Conservation (phyloP, 2,329 filamentous ascomycete species). For the Claviceps sp. region DNA sequence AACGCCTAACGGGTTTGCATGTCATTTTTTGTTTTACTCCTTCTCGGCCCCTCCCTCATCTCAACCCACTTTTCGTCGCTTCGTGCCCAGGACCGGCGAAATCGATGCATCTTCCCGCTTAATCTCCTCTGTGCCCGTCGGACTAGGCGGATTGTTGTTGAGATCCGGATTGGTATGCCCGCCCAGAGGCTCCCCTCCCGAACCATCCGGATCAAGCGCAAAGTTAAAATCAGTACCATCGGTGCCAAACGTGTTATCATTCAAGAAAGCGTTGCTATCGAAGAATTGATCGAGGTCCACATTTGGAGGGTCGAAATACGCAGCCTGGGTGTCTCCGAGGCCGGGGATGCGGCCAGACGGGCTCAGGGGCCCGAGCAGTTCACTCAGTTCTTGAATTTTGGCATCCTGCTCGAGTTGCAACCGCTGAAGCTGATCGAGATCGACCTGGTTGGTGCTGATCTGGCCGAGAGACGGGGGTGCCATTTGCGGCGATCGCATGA, state of each 20-base stretch:
- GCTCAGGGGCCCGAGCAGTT: conserved; percentile 64
- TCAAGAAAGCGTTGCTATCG: conserved; percentile 26
- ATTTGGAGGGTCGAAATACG: conserved; percentile 22
- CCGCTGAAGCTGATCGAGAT: conserved; percentile 66
- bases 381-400: conserved; percentile 62
- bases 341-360: conserved; percentile 70
- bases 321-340: conserved; percentile 31
- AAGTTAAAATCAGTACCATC: conserved; percentile 40
- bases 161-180: conserved; percentile 14
- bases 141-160: conserved; percentile 29
- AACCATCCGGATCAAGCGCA: conserved; percentile 26
- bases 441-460: conserved; percentile 55
- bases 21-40: too few relatives aligned
- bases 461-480: conserved; percentile 38
- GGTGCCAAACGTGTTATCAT: conserved; percentile 24
- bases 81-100: conserved; percentile 16
- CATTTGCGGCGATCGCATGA: conserved; percentile 25
- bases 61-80: conserved; percentile 25
- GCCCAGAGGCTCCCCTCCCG: not conserved
- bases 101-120: conserved; percentile 26
- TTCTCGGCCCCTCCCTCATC: too few relatives aligned
- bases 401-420: conserved; percentile 68
- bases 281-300: conserved; percentile 41
- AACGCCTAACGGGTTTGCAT: too few relatives aligned
- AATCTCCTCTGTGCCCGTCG: conserved; percentile 38